Percentiles rank a stretch among this genome's conserved stretches.
Evolutionary conservation across 805 yeast genomes (phyloP).

Genomic region (Geotrichum ghanense): DNA sequence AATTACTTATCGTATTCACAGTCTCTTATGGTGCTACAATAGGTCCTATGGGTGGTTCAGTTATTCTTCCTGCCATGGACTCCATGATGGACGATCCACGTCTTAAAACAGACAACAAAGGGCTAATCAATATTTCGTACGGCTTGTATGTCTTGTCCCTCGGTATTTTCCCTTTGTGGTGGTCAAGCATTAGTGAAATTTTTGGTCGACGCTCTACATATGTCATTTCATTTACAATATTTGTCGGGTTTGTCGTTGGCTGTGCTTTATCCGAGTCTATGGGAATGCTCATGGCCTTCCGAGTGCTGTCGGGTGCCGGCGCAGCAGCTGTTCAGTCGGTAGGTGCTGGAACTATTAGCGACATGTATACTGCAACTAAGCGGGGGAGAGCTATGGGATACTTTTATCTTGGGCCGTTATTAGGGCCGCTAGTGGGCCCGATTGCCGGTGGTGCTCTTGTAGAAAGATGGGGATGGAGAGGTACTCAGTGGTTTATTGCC

Average conservation of each 20-base stretch:
- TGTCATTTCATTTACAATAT: conserved; percentile 50
- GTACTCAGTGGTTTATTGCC: conserved; percentile 77
- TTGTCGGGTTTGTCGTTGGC: conserved; percentile 60
- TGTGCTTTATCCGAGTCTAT: conserved; percentile 55
- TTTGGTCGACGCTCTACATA: conserved; percentile 70
- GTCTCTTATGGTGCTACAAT: conserved; percentile 65
- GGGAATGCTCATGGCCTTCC: conserved; percentile 49
- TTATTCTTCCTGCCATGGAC: conserved; percentile 66
- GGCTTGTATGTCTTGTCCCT: conserved; percentile 65
- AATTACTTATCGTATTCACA: conserved; percentile 45
- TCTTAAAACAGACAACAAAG: conserved; percentile 34
- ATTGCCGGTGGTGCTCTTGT: conserved; percentile 69
- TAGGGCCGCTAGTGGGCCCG: conserved; percentile 74
- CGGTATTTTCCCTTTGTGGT: conserved; percentile 80
- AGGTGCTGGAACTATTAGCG: conserved; percentile 83
- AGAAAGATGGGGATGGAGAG: conserved; percentile 72
- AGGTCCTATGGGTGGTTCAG: conserved; percentile 87
- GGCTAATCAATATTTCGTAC: conserved; percentile 60
- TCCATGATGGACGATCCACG: conserved; percentile 42
- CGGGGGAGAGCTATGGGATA: conserved; percentile 74
- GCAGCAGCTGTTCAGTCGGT: conserved; percentile 81
- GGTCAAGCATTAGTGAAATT: conserved; percentile 70
- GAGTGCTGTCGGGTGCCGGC: conserved; percentile 67
- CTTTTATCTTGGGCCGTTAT: conserved; percentile 68
- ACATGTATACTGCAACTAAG: conserved; percentile 51